Evolutionary conservation across 441 rosid species (phyloP).

Genomic region (Melastoma candidum): DNA sequence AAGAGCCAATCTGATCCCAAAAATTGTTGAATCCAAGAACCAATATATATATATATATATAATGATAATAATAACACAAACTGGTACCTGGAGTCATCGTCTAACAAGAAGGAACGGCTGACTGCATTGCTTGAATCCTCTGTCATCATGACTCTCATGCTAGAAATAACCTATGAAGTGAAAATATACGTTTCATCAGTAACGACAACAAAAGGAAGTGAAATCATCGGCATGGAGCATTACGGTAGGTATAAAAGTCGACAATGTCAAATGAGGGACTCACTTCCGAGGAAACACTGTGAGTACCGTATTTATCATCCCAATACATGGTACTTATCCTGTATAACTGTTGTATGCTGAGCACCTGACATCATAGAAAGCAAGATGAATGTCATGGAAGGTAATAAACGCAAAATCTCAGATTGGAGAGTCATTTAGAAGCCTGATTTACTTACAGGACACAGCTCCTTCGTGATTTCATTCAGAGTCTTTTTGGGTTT

Average conservation of each 20-base stretch:
- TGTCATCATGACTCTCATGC: constrained; percentile 88
- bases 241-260: no score
- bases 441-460: constrained; percentile 48
- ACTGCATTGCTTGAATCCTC: constrained; percentile 89
- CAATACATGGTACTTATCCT: constrained; percentile 96
- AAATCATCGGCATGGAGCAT: no score
- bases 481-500: constrained; percentile 86
- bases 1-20: not conserved
- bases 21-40: not conserved
- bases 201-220: no score
- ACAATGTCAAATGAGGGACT: constrained; percentile 14
- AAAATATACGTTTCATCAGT: no score
- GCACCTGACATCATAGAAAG: constrained; percentile 33
- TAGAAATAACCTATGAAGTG: constrained; percentile 58
- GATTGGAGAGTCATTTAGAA: not conserved
- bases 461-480: constrained; percentile 87
- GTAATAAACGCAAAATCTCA: not conserved
- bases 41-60: not conserved
- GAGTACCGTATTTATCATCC: constrained; percentile 98
- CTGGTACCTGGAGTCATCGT: constrained; percentile 82
- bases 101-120: constrained; percentile 88
- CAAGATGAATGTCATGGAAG: not conserved
- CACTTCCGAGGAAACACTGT: constrained; percentile 89
- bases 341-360: constrained; percentile 92
- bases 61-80: not conserved